Base-by-base conservation (phyloP, 305 asterid species). In the Fraxinus baroniana region DNA sequence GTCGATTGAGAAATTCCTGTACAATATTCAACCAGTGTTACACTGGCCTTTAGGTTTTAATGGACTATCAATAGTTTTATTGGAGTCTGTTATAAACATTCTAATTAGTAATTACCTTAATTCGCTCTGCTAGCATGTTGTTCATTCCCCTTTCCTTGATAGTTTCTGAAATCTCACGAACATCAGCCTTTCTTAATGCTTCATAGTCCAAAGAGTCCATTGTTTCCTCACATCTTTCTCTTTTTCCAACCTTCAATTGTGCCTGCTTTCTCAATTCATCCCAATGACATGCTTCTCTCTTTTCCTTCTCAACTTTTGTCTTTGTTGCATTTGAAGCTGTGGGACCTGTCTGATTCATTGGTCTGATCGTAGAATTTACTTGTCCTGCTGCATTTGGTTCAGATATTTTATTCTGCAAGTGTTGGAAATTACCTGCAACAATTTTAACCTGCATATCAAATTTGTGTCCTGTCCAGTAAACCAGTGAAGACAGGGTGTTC, bases 71-170 rank as follows among this genome's bases (percentile, higher is more conserved):
- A 75, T 57, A 55, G 46, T 41, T 83, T 60, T 60, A 36, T 28
- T 81, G 35, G 55, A 46, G 49, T 60, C n/a, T 37, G 4, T n/a
- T 52, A 78, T 5, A 78, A 73, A 32, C 71, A 60, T 36, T 20
- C 70, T 78, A 55, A 68, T 7, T 84, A 94, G 62, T 78, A 55
- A 68, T 7, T 84, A 94, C 99, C 97, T 94, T 91, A 70, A 96
- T 96, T 88, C 99, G 83, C 87, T 90, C 97, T 22, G 98, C 99
- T 83, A 96, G 88, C 95, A 92, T 87, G 92, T 96, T 94, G 84
- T 91, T 92, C 98, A 96, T 94, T 76, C 98, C 98, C 87, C 99
- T 89, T 90, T 93, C 99, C 88, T 85, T 93, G 79, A 96, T 96
- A 12, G 95, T 76, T 76, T 89, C 90, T 28, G 98, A 92, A 79